Evolutionary conservation across 495 filamentous ascomycete species (phyloP).

Genomic region (Xylaria telfairii): DNA sequence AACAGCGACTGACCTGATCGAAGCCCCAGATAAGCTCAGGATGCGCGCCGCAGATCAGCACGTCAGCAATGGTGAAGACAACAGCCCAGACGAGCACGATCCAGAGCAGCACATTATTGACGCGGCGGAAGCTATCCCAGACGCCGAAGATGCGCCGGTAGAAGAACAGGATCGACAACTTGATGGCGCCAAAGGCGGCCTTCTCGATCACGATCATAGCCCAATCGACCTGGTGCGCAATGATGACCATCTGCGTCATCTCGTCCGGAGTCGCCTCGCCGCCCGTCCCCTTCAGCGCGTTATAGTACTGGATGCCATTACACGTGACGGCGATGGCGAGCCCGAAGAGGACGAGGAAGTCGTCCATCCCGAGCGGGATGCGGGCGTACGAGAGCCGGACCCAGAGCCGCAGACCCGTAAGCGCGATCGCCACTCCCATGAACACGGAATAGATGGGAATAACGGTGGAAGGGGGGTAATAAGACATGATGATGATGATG

Average conservation of each 20-base stretch:
- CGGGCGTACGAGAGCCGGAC: slow-evolving; percentile 20
- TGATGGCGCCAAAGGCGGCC: slow-evolving; percentile 18
- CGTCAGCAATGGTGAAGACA: slow-evolving; percentile 12
- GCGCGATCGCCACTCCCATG: slow-evolving; percentile 15
- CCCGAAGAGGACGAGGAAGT: slow-evolving; percentile 17
- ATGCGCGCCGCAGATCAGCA: slow-evolving; percentile 9
- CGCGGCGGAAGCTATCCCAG: slow-evolving; percentile 12
- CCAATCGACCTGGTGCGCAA: slow-evolving; percentile 20
- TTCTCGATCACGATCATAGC: slow-evolving; percentile 23
- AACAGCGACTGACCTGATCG: no score
- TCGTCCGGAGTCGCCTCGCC: slow-evolving; percentile 14
- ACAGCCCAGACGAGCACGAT: slow-evolving; percentile 6
- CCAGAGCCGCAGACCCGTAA: slow-evolving; percentile 13
- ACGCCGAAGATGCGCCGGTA: slow-evolving; percentile 21
- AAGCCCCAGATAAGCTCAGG: slow-evolving; percentile 21
- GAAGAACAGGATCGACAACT: slow-evolving; percentile 22
- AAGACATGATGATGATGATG: slow-evolving; percentile 19
- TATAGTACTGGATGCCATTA: slow-evolving; percentile 23
- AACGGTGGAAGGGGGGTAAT: slow-evolving; percentile 15
- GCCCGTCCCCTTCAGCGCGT: slow-evolving; percentile 18
- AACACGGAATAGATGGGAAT: slow-evolving; percentile 22
- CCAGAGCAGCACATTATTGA: slow-evolving; percentile 14
- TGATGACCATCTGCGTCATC: slow-evolving; percentile 14
- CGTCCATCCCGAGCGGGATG: not conserved
- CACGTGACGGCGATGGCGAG: slow-evolving; percentile 10